Evolutionary conservation across 2,329 filamentous ascomycete genomes (phyloP).

Genomic region (Phialophora expanda): DNA sequence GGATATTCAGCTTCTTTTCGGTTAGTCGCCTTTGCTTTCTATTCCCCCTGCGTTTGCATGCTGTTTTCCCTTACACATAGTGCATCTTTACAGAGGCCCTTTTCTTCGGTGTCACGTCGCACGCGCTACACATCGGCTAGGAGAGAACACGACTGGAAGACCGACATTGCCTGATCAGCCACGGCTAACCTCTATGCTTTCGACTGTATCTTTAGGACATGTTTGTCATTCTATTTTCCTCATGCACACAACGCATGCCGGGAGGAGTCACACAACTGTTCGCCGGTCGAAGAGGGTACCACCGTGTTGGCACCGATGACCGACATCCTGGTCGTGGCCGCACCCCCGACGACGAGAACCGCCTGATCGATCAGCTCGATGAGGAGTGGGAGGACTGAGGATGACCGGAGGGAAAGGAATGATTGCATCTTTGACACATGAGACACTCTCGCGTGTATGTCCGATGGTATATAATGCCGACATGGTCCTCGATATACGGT

Average conservation of each 20-base stretch:
- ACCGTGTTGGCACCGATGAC: constrained; percentile 42
- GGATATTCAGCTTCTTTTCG: constrained; percentile 81
- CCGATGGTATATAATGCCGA: background rate
- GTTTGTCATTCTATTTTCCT: constrained; percentile 54
- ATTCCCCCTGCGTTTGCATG: constrained; percentile 12
- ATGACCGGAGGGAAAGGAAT: background rate
- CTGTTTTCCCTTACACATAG: constrained; percentile 32
- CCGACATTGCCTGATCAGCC: constrained; percentile 24
- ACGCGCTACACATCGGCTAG: constrained; percentile 18
- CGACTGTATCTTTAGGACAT: constrained; percentile 49
- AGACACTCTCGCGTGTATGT: background rate
- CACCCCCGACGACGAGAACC: constrained; percentile 80
- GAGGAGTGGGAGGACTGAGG: constrained; percentile 79
- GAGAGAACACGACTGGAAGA: constrained; percentile 29
- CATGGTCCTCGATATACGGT: background rate
- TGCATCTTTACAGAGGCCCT: constrained; percentile 30
- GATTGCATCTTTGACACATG: constrained; percentile 1
- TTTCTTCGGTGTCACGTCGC: constrained; percentile 18
- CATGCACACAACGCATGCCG: constrained; percentile 49
- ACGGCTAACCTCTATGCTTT: constrained; percentile 21
- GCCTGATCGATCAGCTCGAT: constrained; percentile 92
- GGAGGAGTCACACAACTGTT: constrained; percentile 41
- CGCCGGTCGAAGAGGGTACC: constrained; percentile 44
- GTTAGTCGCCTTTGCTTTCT: constrained; percentile 54
- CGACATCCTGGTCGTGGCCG: constrained; percentile 47